Percentiles rank a stretch among this genome's conserved stretches.
phyloP scores from a whole-genome alignment of 306 rosid species.

The Castanea crenata region DNA sequence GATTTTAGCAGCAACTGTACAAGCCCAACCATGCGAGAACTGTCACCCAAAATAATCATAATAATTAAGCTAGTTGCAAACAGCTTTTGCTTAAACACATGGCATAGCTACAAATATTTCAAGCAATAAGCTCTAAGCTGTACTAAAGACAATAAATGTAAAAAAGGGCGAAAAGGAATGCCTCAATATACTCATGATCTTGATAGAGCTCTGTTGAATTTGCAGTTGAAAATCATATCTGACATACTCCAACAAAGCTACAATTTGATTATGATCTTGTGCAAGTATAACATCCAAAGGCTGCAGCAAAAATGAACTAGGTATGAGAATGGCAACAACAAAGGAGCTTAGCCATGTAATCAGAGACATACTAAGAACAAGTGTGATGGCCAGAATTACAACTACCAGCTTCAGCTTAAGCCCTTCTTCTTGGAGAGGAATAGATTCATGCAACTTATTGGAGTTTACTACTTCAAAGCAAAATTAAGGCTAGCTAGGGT shows the following conservation, averaged over 20 bases:
- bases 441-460: background rate
- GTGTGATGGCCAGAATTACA: background rate
- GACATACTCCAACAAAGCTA: conserved; percentile 86
- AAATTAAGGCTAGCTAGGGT: background rate
- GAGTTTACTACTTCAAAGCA: background rate
- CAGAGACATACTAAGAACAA: background rate
- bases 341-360: background rate
- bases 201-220: conserved; percentile 86
- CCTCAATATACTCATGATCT: conserved; percentile 96
- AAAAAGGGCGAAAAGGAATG: conserved; percentile 29
- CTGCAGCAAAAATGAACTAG: conserved; percentile 44
- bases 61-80: background rate
- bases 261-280: conserved; percentile 91
- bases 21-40: conserved; percentile 97
- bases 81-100: conserved; percentile 1
- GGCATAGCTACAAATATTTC: background rate
- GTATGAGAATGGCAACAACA: conserved; percentile 6
- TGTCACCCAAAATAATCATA: conserved; percentile 37
- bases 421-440: background rate
- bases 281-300: conserved; percentile 93
- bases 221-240: conserved; percentile 92
- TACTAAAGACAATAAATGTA: conserved; percentile 3
- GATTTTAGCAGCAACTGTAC: conserved; percentile 79
- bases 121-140: background rate
- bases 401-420: background rate